Base-by-base conservation (phyloP, 352 stramenopile species). In the Phytophthora rubi region DNA sequence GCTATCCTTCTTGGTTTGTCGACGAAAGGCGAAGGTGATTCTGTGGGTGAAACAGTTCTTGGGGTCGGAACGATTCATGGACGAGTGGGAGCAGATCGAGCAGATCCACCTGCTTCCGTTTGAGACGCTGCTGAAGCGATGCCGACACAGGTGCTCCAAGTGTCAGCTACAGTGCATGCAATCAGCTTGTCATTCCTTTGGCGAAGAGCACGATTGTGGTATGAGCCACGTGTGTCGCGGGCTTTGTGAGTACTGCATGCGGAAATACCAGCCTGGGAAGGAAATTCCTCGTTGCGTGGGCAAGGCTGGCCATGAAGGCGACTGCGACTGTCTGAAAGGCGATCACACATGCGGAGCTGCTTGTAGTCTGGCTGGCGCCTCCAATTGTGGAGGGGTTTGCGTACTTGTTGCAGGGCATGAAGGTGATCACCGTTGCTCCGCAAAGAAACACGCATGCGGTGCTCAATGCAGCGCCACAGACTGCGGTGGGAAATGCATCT, bases 121-220 rank as follows among this genome's bases (percentile, higher is more conserved):
- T 5, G 67, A 75, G 18, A 35, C 65, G 6, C 28, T 81, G 0
- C 57, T 84, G 10, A 75, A 64, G 21, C 47, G 79, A 60, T 86
- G 79, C 44, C 21, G 65, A 7, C 74, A 84, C 15, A n/a, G 4
- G 23, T 84, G 79, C 26, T 16, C 63, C 0, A 49, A 77, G 7
- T 87, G 79, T 23, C 71, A 80, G 16, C 68, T 87, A 9, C 54
- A 72, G 32, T 87, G 79, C 30, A 76, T 85, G 64, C 61, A 64
- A n/a, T 80, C 67, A 3, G 45, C 61, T 6, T 71, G 59, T 12
- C 79, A 87, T 33, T 75, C 64, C 0, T 60, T 73, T 59, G 48
- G 66, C 32, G 54, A 71, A n/a, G 39, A 57, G 5, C 79, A 87
- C 28, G 71, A 84, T 53, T 87, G 79, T 51, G 77, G 77, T 9